These are phyloP conservation scores for cucumber (Cucumis sativus) DNA, from an alignment of 306 rosid species.

Conservation along the genomic window DNA sequence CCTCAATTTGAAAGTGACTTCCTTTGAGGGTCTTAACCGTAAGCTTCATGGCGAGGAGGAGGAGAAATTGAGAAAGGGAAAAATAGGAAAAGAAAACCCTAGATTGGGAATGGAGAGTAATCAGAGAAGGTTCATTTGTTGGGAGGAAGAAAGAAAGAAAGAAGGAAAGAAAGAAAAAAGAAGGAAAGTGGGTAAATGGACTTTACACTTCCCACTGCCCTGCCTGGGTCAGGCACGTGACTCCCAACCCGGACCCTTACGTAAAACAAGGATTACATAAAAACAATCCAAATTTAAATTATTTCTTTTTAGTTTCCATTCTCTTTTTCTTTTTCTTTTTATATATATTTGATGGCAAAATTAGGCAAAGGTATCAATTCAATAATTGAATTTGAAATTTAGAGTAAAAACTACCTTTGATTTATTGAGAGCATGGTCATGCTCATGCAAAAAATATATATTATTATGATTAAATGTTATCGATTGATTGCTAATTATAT, in stretches of 20 bases:
- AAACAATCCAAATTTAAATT: neutral
- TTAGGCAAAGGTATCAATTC: no score
- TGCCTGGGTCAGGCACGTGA: slow-evolving; percentile 6
- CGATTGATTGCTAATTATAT: no score
- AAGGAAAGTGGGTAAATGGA: neutral
- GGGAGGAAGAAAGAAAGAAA: neutral
- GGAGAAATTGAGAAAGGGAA: neutral
- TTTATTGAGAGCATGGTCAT: no score
- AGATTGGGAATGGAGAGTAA: neutral
- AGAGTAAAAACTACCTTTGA: no score
- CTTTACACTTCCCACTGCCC: slow-evolving; percentile 6
- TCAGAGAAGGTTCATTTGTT: neutral
- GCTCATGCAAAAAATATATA: no score
- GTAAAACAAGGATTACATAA: neutral
- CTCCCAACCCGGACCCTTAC: neutral
- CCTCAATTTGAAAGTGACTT: slow-evolving; percentile 83
- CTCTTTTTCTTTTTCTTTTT: no score
- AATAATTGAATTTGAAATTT: no score
- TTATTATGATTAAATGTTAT: no score
- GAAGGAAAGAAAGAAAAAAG: neutral
- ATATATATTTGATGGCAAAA: no score
- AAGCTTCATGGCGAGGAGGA: slow-evolving; percentile 50
- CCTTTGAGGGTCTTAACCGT: slow-evolving; percentile 91
- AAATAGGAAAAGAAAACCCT: neutral
- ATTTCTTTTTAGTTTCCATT: no score